phyloP scores from a whole-genome alignment of 164 flowering plant genomes.

The Magnolia kwangsiensis region DNA sequence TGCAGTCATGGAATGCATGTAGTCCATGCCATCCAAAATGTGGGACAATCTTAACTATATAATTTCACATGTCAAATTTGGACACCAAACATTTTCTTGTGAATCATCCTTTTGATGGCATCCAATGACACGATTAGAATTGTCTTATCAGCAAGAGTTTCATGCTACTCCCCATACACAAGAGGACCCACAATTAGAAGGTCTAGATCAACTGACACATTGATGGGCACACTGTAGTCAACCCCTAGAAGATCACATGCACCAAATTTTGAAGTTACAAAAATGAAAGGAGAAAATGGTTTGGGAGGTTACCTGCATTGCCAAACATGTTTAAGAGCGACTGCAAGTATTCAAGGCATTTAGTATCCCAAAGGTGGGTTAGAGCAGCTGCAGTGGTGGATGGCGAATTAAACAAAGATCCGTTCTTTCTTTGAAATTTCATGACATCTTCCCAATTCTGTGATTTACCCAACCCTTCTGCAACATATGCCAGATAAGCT shows the following conservation, averaged over 20 bases:
- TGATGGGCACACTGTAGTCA: too few relatives aligned
- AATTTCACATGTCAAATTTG: too few relatives aligned
- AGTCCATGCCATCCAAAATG: not conserved
- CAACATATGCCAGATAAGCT: slow-evolving; percentile 64
- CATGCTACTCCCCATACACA: too few relatives aligned
- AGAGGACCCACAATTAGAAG: too few relatives aligned
- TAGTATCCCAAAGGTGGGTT: slow-evolving; percentile 36
- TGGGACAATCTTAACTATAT: too few relatives aligned
- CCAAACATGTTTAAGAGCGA: slow-evolving; percentile 50
- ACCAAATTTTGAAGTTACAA: too few relatives aligned
- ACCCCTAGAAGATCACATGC: too few relatives aligned
- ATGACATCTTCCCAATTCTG: slow-evolving; percentile 63
- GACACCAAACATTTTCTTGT: too few relatives aligned
- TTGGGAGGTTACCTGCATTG: slow-evolving; percentile 50
- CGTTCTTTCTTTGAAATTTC: slow-evolving; percentile 82
- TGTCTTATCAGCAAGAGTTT: too few relatives aligned
- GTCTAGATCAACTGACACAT: too few relatives aligned
- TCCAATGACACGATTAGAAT: too few relatives aligned
- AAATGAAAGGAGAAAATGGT: not conserved
- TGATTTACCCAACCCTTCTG: slow-evolving; percentile 65
- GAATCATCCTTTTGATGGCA: too few relatives aligned
- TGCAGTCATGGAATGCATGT: not conserved
- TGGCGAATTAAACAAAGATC: slow-evolving; percentile 89
- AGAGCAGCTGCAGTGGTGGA: slow-evolving; percentile 85
- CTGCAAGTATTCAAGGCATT: slow-evolving; percentile 58